Evolutionary conservation across 148 eudicot species (phyloP), one percentile per base, ranked within the genome.

Genomic region (Fagopyrum homotropicum): DNA sequence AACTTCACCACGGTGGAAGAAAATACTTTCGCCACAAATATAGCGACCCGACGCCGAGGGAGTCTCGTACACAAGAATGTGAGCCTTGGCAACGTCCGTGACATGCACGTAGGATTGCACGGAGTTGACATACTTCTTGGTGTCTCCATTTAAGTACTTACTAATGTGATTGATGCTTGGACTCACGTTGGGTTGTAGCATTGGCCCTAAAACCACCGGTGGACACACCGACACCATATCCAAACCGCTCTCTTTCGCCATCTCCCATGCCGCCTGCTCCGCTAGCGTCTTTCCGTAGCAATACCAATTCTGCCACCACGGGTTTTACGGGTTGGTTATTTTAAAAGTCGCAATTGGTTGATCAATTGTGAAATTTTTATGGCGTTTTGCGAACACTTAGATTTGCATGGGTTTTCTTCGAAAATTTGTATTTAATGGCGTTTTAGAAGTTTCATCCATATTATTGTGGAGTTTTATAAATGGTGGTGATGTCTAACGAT

Each of bases 281-380:
- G 95, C 98, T 80, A 91, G 88, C 12, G 90, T 82, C 85, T 93
- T 93, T 10, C 95, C 95, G 47, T 93, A 93, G 84, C 95, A 89
- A 69, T 93, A 93, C 98, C 98, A 93, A 51, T 93, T 93, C 98
- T 93, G 46, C 5, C 26, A 4, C 11, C 50, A 45, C 15, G 16
- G 1, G 45, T 44, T 17, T 12, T 5, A 22, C 0, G 26, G 26
- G 0, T 22, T 26, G 5, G 4, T 9, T 29, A 30, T 22, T 35
- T 17, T 17, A 16, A 7, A 2, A 14, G 8, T n/a, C 15, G 9
- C n/a, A 51, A 3, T 11, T 51, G 19, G 15, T 14, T 52, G 5
- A 52, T 15, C 57, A 3, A 4, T 52, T 16, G n/a, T 52, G n/a
- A 52, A 35, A 35, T 1, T 35, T 35, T 1, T 35, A 35, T 35